Percentiles rank a stretch among this genome's conserved stretches.
phyloP scores from a whole-genome alignment of 805 yeast species.

The Candida arabinofermentans region DNA sequence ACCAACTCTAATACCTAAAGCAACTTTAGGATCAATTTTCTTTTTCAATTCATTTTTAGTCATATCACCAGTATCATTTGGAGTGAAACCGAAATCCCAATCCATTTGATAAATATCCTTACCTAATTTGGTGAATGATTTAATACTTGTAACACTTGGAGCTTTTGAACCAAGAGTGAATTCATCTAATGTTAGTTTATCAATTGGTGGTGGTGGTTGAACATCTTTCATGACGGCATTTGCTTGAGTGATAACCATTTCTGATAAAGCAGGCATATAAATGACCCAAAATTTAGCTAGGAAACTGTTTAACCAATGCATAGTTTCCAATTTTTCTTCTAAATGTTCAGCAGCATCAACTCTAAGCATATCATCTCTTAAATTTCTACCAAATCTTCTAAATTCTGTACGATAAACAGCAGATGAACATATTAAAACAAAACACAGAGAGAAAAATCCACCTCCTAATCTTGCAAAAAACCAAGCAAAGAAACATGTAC shows the following conservation, averaged over 20 bases:
- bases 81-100: slow-evolving; percentile 78
- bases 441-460: slow-evolving; percentile 57
- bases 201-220: slow-evolving; percentile 83
- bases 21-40: slow-evolving; percentile 76
- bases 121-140: slow-evolving; percentile 68
- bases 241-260: slow-evolving; percentile 67
- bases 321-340: slow-evolving; percentile 63
- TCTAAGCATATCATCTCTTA: slow-evolving; percentile 74
- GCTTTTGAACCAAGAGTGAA: slow-evolving; percentile 80
- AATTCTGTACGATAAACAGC: slow-evolving; percentile 71
- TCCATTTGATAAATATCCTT: slow-evolving; percentile 73
- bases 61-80: slow-evolving; percentile 81
- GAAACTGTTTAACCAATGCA: slow-evolving; percentile 78
- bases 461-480: slow-evolving; percentile 56
- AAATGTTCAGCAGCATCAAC: slow-evolving; percentile 57
- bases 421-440: slow-evolving; percentile 57
- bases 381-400: slow-evolving; percentile 68
- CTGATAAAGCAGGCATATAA: slow-evolving; percentile 81
- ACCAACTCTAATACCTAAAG: slow-evolving; percentile 76
- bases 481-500: slow-evolving; percentile 75
- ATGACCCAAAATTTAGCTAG: slow-evolving; percentile 82
- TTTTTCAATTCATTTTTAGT: slow-evolving; percentile 67
- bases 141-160: slow-evolving; percentile 68
- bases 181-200: slow-evolving; percentile 65
- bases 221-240: slow-evolving; percentile 63